Base-by-base conservation (phyloP, 768 basidiomycete genomes). In the Amanita pallidorosea region DNA sequence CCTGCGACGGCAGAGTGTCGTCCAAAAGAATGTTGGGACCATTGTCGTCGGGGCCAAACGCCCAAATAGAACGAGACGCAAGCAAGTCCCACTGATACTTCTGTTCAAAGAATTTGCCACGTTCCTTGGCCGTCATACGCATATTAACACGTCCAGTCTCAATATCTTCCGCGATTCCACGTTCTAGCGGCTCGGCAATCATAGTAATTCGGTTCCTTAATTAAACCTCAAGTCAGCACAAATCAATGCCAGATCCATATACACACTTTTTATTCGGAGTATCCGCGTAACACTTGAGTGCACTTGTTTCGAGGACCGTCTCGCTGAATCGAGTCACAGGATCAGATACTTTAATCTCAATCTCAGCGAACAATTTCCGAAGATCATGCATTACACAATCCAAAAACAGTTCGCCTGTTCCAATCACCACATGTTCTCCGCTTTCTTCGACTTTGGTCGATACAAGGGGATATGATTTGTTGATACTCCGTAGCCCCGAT, bases 301-400 rank as follows among this genome's bases (percentile, higher is more conserved):
- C 96, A 57, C 88, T 92, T 29, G 95, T 98, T 73, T 99, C 96
- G 57, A 97, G 72, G 18, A 98, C 95, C 2, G 96, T 99, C 71
- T 99, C 96, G 62, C 90, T 88, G 71, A 99, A 99, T 63, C 92
- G 91, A 13, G 93, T 95, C 35, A 98, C 93, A 1, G 96, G 96
- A 71, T 99, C 96, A 20, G 95, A 98, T 12, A 98, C 93, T 73
- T 99, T 99, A 75, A 99, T 97, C 74, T 99, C 96, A 58, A 98
- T 96, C 72, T 99, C 96, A 27, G 93, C 83, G 70, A 95, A 99
- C 54, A 98, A 62, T 54, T 77, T 80, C 54, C 96, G 76, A 46
- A 99, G 69, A 67, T 99, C 96, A 61, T 99, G 95, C 83, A 99
- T 83, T 41, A 95, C 88, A 56, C 87, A 95, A 63, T 99, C 96